Evolutionary conservation across 2,329 filamentous ascomycete species (phyloP).

Genomic region (Diaporthe citri): DNA sequence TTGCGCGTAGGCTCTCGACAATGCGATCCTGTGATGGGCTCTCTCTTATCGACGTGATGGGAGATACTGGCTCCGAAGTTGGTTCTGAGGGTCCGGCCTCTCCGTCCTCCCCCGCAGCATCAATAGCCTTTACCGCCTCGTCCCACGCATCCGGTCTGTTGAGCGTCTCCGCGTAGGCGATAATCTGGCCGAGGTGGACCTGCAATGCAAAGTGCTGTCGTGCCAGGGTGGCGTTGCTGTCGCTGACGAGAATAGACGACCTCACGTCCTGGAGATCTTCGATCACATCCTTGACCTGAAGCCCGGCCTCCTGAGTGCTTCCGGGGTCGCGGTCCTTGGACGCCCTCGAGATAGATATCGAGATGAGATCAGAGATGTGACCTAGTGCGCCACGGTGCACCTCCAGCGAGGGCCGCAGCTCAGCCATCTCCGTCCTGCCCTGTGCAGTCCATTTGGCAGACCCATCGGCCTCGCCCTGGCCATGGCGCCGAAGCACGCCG

Average conservation of each 20-base stretch:
- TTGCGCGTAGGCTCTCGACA: not conserved
- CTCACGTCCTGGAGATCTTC: conserved; percentile 34
- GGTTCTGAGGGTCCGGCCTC: not conserved
- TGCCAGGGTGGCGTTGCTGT: conserved; percentile 38
- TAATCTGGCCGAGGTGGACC: conserved; percentile 38
- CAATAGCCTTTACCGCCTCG: conserved; percentile 34
- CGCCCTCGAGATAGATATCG: conserved; percentile 34
- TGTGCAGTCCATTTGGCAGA: conserved; percentile 37
- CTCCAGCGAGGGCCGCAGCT: conserved; percentile 41
- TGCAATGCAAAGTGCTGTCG: conserved; percentile 40
- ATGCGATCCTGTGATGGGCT: not conserved
- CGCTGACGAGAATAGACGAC: conserved; percentile 38
- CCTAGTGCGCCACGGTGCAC: conserved; percentile 41
- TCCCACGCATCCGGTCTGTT: conserved; percentile 31
- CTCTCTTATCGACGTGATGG: conserved; percentile 17
- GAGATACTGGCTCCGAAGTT: conserved; percentile 23
- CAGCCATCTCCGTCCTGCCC: conserved; percentile 41
- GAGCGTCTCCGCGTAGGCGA: conserved; percentile 33
- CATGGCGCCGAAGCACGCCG: conserved; percentile 38
- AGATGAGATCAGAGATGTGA: conserved; percentile 40
- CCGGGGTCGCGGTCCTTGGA: conserved; percentile 28
- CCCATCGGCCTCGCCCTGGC: conserved; percentile 27
- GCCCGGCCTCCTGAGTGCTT: conserved; percentile 25
- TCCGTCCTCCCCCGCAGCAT: conserved; percentile 1
- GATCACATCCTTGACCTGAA: conserved; percentile 32